Conservation (phyloP, 805 yeast genomes). For the Yarrowia porcina region DNA sequence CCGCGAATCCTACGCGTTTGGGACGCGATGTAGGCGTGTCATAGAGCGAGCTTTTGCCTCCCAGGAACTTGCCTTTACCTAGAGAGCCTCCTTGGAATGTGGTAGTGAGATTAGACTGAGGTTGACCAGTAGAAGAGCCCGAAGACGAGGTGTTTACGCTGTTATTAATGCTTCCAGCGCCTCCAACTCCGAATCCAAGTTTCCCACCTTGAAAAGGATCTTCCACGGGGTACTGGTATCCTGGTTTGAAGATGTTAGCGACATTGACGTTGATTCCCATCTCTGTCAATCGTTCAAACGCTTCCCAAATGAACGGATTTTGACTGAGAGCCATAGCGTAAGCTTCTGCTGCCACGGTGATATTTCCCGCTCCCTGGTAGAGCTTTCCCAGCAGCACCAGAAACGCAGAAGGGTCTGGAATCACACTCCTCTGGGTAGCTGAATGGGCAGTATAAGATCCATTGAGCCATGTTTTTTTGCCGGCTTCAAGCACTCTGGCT, state of each 20-base stretch:
- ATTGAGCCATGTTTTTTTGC: constrained; percentile 21
- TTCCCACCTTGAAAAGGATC: constrained; percentile 7
- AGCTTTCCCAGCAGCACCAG: constrained; percentile 69
- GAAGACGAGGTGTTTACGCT: background rate
- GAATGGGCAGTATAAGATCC: background rate
- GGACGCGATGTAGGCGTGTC: constrained; percentile 16
- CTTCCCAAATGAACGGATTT: constrained; percentile 84
- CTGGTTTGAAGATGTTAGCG: constrained; percentile 38
- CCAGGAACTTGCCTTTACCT: constrained; percentile 17
- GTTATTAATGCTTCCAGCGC: background rate
- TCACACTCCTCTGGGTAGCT: constrained; percentile 30
- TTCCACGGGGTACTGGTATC: constrained; percentile 17
- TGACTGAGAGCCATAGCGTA: constrained; percentile 65
- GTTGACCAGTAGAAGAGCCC: background rate
- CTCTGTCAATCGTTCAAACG: constrained; percentile 69
- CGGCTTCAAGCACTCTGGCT: constrained; percentile 35
- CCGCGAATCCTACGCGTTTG: constrained; percentile 7
- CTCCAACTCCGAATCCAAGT: background rate
- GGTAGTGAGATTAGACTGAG: background rate
- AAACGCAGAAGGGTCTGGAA: constrained; percentile 71
- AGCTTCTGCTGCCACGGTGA: constrained; percentile 60
- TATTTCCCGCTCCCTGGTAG: constrained; percentile 55
- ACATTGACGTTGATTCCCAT: constrained; percentile 69
- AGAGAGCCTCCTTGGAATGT: constrained; percentile 3
- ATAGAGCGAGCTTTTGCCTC: constrained; percentile 6